Evolutionary conservation across 148 eudicot genomes (phyloP), one percentile per base, ranked within the genome.

Genomic region (Pouteria glomerata): DNA sequence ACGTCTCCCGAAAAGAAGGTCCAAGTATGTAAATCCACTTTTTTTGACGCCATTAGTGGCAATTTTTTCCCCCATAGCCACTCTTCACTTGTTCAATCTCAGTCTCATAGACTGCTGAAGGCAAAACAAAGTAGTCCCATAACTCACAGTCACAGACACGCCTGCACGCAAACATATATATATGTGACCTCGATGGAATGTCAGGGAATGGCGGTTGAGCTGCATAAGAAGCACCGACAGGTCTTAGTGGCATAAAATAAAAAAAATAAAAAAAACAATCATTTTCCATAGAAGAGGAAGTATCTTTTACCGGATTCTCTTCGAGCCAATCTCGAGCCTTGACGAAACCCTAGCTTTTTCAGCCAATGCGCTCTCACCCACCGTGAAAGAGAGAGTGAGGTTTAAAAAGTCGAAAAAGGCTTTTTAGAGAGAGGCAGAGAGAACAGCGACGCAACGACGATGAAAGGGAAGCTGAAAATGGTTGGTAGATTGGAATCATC

Each of bases 341-440:
- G 58, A 34, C 50, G 68, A 69, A 75, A 69, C 78, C 78, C 82
- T 72, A 77, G 81, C 71, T 81, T 71, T 80, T 80, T 72, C 82
- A 86, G 76, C 70, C 73, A 73, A 74, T 69, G 75, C 86, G n/a
- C n/a, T n/a, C n/a, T n/a, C n/a, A n/a, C n/a, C n/a, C n/a, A n/a
- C 84, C 83, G 90, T 84, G 88, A 87, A 69, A 79, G 75, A 81
- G 74, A 62, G 27, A 60, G 50, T 27, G 31, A 73, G 61, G 16
- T 45, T 23, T 37, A 60, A 72, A 77, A 77, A 75, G 67, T 50
- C 19, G 26, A 53, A 63, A 84, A 78, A 59, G 76, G 18, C 1
- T 10, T 35, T 52, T 13, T n/a, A 21, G 21, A 39, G 27, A 35
- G 57, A 45, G 19, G 7, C 19, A 8, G 13, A 11, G 51, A 27